Conservation (phyloP, 208 protist genomes). For the Crithidia mellificae region DNA sequence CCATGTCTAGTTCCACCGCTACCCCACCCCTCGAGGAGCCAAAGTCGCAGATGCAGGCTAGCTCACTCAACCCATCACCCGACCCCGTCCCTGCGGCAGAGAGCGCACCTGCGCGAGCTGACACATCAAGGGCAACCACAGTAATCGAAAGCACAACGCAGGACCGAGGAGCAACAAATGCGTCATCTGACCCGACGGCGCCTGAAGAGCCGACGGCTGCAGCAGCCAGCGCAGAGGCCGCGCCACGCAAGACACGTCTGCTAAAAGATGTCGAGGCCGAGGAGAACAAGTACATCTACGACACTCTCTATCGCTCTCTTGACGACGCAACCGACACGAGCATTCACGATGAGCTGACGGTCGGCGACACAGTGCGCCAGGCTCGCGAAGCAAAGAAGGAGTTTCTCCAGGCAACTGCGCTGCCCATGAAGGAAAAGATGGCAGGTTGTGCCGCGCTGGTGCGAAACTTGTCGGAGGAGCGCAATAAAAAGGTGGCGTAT, state of each 20-base stretch:
- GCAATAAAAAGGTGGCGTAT: constrained; percentile 44
- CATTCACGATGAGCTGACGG: constrained; percentile 34
- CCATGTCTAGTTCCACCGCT: too few relatives aligned
- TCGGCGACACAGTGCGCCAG: constrained; percentile 45
- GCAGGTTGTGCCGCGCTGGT: constrained; percentile 45
- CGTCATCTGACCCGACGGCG: not conserved
- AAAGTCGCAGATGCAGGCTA: too few relatives aligned
- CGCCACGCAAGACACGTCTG: constrained; percentile 34
- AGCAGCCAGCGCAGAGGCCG: not conserved
- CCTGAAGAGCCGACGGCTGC: not conserved
- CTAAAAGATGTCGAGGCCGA: constrained; percentile 66
- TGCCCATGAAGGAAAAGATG: constrained; percentile 62
- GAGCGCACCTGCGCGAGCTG: too few relatives aligned
- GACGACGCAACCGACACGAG: constrained; percentile 30
- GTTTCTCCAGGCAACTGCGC: constrained; percentile 39
- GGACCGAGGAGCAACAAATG: too few relatives aligned
- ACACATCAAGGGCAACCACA: too few relatives aligned
- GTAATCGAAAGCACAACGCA: too few relatives aligned
- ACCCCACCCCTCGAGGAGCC: too few relatives aligned
- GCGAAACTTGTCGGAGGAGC: constrained; percentile 30
- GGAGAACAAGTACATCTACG: constrained; percentile 65
- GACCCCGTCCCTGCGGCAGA: too few relatives aligned
- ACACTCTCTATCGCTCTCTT: constrained; percentile 63
- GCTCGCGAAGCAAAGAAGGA: constrained; percentile 46
- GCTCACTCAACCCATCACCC: too few relatives aligned